A percentile compares a stretch with the other conserved stretches of the same genome.
Evolutionary conservation across 1,139 yeast species (phyloP).

Genomic region (Hyphopichia pseudoburtonii): DNA sequence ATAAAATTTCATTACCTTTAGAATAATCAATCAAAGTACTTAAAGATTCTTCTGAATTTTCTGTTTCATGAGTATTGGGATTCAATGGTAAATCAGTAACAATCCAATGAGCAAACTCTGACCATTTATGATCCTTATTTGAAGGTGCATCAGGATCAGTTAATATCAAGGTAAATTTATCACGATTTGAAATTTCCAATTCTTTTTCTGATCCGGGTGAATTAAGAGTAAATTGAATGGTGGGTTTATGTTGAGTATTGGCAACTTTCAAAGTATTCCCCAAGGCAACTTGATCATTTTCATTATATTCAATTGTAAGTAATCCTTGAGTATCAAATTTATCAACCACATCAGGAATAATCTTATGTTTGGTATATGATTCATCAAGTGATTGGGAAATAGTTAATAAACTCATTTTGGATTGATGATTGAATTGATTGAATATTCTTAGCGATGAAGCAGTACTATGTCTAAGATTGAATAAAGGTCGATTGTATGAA

Average conservation of each 20-base stretch:
- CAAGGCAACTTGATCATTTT: slow-evolving; percentile 65
- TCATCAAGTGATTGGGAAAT: slow-evolving; percentile 64
- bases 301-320: slow-evolving; percentile 48
- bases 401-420: slow-evolving; percentile 48
- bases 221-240: slow-evolving; percentile 65
- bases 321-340: slow-evolving; percentile 46
- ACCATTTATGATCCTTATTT: slow-evolving; percentile 78
- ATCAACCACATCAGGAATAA: slow-evolving; percentile 63
- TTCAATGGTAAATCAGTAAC: slow-evolving; percentile 60
- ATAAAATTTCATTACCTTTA: slow-evolving; percentile 36
- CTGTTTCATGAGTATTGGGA: slow-evolving; percentile 17
- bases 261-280: slow-evolving; percentile 71
- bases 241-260: slow-evolving; percentile 66
- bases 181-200: slow-evolving; percentile 44
- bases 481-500: neutral
- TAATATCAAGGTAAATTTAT: slow-evolving; percentile 67
- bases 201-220: slow-evolving; percentile 39
- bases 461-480: neutral
- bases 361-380: slow-evolving; percentile 57
- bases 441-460: neutral
- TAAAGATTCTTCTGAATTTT: slow-evolving; percentile 24
- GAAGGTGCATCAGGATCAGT: slow-evolving; percentile 97
- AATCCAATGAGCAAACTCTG: slow-evolving; percentile 81
- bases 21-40: slow-evolving; percentile 37
- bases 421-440: neutral